These are phyloP conservation scores for Blastocystis sp. DNA, from an alignment of 352 stramenopile species.

Conservation along the genomic window DNA sequence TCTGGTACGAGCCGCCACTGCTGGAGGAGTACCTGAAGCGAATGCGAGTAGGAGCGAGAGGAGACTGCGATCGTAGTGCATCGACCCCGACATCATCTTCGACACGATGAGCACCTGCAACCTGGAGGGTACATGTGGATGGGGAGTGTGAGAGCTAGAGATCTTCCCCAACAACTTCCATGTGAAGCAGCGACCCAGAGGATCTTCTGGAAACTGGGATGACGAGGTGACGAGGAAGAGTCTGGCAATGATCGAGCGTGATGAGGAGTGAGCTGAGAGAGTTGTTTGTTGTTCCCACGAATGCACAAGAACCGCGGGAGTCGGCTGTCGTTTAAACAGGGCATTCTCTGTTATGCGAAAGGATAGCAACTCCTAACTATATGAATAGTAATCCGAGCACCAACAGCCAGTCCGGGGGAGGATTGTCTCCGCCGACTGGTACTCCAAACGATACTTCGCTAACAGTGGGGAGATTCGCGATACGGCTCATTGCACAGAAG, in stretches of 20 bases:
- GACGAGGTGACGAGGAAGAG: conserved; percentile 10
- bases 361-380: too few species aligned
- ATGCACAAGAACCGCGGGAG: not conserved
- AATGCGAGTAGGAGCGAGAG: conserved; percentile 13
- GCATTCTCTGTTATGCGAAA: too few species aligned
- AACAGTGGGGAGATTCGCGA: not conserved
- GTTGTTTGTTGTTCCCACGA: not conserved
- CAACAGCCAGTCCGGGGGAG: too few species aligned
- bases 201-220: conserved; percentile 42
- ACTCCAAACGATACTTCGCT: not conserved
- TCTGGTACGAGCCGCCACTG: conserved; percentile 10
- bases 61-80: not conserved
- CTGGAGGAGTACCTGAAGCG: conserved; percentile 25
- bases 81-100: conserved; percentile 16
- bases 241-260: conserved; percentile 19
- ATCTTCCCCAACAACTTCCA: conserved; percentile 19
- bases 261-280: conserved; percentile 16
- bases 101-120: not conserved
- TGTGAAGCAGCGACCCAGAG: not conserved
- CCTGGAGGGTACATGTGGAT: not conserved
- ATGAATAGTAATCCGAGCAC: too few species aligned
- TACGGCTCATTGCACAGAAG: not conserved
- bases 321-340: not conserved
- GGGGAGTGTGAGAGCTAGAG: not conserved
- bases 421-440: too few species aligned